Percentiles rank a stretch among this genome's conserved stretches.
Evolutionary conservation across 1,284 basidiomycete genomes (phyloP).

Genomic region (Cryptococcus sp.): DNA sequence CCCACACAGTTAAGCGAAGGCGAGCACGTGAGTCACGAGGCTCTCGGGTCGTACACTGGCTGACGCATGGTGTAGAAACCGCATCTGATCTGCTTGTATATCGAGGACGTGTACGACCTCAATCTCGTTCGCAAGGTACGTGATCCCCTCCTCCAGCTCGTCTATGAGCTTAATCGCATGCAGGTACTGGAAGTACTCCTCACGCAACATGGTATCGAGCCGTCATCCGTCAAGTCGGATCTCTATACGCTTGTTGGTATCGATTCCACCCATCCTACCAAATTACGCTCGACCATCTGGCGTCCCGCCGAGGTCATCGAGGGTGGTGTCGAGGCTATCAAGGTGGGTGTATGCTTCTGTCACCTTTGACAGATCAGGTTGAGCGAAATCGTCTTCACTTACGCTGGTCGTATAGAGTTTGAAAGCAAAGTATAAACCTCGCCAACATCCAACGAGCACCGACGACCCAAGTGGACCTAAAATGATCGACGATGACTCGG

Average conservation of each 20-base stretch:
- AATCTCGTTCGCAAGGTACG: slow-evolving; percentile 27
- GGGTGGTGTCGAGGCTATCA: slow-evolving; percentile 22
- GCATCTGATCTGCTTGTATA: slow-evolving; percentile 38
- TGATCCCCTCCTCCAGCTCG: background rate
- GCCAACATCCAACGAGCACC: background rate
- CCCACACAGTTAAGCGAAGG: background rate
- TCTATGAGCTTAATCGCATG: background rate
- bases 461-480: slow-evolving; percentile 7
- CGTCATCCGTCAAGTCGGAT: slow-evolving; percentile 38
- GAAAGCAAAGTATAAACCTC: slow-evolving; percentile 20
- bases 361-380: no score
- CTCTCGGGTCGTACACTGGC: background rate
- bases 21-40: slow-evolving; percentile 5
- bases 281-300: slow-evolving; percentile 42
- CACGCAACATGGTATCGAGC: slow-evolving; percentile 37
- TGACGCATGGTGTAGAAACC: slow-evolving; percentile 4
- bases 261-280: slow-evolving; percentile 48
- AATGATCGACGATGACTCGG: slow-evolving; percentile 9
- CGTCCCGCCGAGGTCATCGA: slow-evolving; percentile 33
- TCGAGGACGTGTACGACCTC: slow-evolving; percentile 33
- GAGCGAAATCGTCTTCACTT: background rate
- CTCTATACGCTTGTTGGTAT: slow-evolving; percentile 50
- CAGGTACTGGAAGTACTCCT: slow-evolving; percentile 31
- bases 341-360: slow-evolving; percentile 16
- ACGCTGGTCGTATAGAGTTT: slow-evolving; percentile 9